Conservation (phyloP, 108 stramenopile species). For the Stephanodiscus triporus region DNA sequence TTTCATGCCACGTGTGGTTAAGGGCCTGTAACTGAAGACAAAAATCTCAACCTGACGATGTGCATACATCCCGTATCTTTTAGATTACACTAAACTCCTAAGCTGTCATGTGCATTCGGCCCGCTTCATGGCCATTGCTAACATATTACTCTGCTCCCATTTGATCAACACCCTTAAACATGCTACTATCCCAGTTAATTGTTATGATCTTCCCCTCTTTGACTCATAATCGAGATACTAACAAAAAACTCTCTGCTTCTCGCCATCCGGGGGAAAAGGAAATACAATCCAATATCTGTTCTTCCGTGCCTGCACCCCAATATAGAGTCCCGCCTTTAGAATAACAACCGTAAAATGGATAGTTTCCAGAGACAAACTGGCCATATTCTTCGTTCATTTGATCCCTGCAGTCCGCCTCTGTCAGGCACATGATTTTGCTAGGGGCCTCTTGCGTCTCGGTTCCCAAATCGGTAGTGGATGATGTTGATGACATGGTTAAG, state of each 20-base stretch:
- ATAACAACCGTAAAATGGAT: conserved; percentile 3
- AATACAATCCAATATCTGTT: neutral
- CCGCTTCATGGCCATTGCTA: too few relatives aligned
- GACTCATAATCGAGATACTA: neutral
- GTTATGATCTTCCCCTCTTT: too few relatives aligned
- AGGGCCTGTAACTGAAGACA: too few relatives aligned
- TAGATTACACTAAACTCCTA: neutral
- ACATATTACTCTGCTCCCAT: too few relatives aligned
- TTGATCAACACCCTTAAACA: too few relatives aligned
- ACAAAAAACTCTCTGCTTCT: neutral
- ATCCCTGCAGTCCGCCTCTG: conserved; percentile 6
- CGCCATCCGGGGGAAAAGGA: neutral
- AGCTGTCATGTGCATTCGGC: too few relatives aligned
- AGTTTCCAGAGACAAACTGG: conserved; percentile 7
- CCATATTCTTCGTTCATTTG: too few relatives aligned
- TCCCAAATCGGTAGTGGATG: neutral
- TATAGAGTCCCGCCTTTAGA: conserved; percentile 2
- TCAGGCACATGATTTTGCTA: neutral
- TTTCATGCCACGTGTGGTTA: too few relatives aligned
- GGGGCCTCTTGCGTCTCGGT: too few relatives aligned
- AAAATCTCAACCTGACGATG: too few relatives aligned
- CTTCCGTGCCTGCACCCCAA: conserved; percentile 11
- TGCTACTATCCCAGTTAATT: too few relatives aligned
- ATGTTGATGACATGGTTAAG: neutral
- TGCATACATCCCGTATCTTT: too few relatives aligned